Evolutionary conservation across 2,329 filamentous ascomycete genomes (phyloP), one percentile per base, ranked within the genome.

Genomic region (Neopestalotiopsis sp.): DNA sequence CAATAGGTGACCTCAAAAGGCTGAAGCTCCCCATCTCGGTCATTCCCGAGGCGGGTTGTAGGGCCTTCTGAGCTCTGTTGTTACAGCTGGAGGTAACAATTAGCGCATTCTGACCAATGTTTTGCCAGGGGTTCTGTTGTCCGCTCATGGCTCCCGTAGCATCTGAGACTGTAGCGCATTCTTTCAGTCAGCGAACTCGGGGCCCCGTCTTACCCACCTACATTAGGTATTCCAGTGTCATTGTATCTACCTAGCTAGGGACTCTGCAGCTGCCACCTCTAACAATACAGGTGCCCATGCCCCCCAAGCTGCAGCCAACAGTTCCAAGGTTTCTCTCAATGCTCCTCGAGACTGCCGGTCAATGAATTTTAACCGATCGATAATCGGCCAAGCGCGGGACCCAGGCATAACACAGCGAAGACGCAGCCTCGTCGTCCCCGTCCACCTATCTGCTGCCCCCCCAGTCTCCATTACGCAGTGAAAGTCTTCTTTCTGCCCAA

Each of bases 321-420:
- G 17, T 10, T 38, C 10, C 34, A 28, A 49, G 42, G 42, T n/a
- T n/a, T 49, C 56, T 59, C 28, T 10, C 10, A 60, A 12, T 34
- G 57, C 57, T 60, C 30, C 62, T 45, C 38, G 40, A 52, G 62
- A 30, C 20, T 30, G n/a, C 42, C 34, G 38, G 40, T 30, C 62
- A 65, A 65, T 65, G 40, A 52, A 30, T 49, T 49, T 65, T 28
- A 24, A 28, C 24, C 62, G 10, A 40, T 65, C 62, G 63, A 66
- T 66, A 66, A 57, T 66, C 63, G 65, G 65, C 65, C 65, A 67
- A 60, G 65, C 65, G 65, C 65, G 65, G 65, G 65, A 67, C 28
- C 52, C 52, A 62, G 10, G 59, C 30, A 13, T 20, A 62, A 20
- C 32, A 62, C n/a, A 64, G 61, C 61, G 40, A 40, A 24, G 40